Evolutionary conservation across 2,329 filamentous ascomycete genomes (phyloP), one percentile per base, ranked within the genome.

Genomic region (Alternaria metachromatica): DNA sequence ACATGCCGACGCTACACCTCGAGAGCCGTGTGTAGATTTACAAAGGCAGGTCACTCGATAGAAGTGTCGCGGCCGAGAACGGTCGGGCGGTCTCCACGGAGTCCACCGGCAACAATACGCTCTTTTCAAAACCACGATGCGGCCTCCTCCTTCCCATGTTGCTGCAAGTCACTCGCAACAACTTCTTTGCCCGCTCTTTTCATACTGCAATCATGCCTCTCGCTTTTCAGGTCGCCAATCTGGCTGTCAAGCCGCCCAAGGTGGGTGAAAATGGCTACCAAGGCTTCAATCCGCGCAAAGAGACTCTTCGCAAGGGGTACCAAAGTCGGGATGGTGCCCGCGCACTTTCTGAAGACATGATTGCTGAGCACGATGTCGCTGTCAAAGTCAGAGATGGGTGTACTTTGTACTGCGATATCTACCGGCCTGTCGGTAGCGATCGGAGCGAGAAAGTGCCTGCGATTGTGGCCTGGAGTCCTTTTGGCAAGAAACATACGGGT

Each of bases 401-500:
- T 13, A 64, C 30, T 5, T 9, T 66, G 15, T 64, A 62, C 55
- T 61, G 45, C n/a, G 62, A 69, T 11, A 60, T 67, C 23, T 67
- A 58, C 21, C 50, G 67, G 15, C 67, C 79, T 4, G 66, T 67
- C n/a, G 59, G 62, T 15, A 61, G 65, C 7, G 68, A 71, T 5
- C 26, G 44, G 18, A 23, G 12, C 5, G 54, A 28, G 20, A 80
- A 77, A 30, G 72, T 83, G 1, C 82, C 83, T 2, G 83, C 80
- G 1, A 73, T 84, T 23, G 63, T 85, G 0, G 74, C 73, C 43
- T 84, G 81, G 81, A 79, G 76, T 12, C 80, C 80, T 6, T 84
- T 81, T 64, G 83, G 83, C 21, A 84, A 84, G 68, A 64, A 61
- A 8, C 44, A 61, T 15, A 64, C 60, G 4, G 58, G 64, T 6